Evolutionary conservation across 768 basidiomycete genomes (phyloP), one percentile per base, ranked within the genome.

Genomic region (Saitozyma podzolica): DNA sequence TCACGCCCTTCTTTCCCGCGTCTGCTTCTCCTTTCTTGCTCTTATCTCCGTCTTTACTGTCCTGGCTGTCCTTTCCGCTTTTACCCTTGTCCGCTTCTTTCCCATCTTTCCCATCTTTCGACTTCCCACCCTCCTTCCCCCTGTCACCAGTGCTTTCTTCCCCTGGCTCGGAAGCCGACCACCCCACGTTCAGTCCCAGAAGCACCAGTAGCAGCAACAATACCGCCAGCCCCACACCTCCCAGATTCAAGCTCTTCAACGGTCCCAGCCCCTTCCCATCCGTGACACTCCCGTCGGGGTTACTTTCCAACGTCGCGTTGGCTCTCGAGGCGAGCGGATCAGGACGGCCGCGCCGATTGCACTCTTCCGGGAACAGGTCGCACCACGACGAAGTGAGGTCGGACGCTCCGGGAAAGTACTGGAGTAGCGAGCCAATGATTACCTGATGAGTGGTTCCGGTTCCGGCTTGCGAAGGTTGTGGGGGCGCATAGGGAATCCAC

Each of bases 361-460:
- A 69, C 8, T 56, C 56, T 39, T 61, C 68, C 14, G 68, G 68
- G 50, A 66, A 62, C 0, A 70, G 51, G 14, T 70, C 68, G 54
- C 65, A 66, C 57, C 54, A 70, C 20, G 62, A 62, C 14, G 58
- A 45, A 17, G 51, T 64, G 17, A 70, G 41, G 9, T 61, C 63
- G 19, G 53, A 19, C 10, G 65, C 43, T 41, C 57, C 50, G 16
- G 68, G 68, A 20, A 58, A 29, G 29, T 29, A 70, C 49, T 51
- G 29, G 11, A 39, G 45, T 13, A 41, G 43, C 29, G 60, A 43
- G 37, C 57, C 67, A 51, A 68, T 65, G 59, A 64, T 57, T 19
- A 68, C 63, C 47, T 64, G 63, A 41, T 68, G 67, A 39, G 59
- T 42, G 41, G 62, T 65, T 0, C 43, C 43, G 41, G 62, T 65